Percentiles rank a stretch among this genome's conserved stretches.
phyloP scores from a whole-genome alignment of 2,329 filamentous ascomycete genomes.

The Paradendryphiella salina region DNA sequence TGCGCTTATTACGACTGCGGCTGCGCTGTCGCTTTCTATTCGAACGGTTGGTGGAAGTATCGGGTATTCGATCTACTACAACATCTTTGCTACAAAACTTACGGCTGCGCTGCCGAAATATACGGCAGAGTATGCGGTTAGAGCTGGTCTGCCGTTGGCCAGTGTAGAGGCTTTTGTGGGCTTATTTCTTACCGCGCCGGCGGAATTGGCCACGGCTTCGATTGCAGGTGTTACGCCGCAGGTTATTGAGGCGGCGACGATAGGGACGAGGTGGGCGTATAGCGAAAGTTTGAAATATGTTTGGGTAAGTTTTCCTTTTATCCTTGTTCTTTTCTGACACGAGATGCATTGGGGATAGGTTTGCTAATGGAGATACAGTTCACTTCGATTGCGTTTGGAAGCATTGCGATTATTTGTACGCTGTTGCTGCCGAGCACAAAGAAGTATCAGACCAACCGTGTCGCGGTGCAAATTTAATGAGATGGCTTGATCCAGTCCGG shows the following conservation, averaged over 20 bases:
- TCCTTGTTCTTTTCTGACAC: not conserved
- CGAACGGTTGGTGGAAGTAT: slow-evolving; percentile 48
- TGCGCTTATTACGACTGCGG: slow-evolving; percentile 41
- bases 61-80: slow-evolving; percentile 45
- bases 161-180: slow-evolving; percentile 45
- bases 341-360: not conserved
- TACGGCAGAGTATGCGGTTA: slow-evolving; percentile 36
- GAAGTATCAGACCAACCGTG: slow-evolving; percentile 41
- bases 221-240: slow-evolving; percentile 34
- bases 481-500: no score
- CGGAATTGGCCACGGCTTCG: slow-evolving; percentile 16
- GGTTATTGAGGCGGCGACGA: slow-evolving; percentile 32
- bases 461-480: slow-evolving; percentile 35
- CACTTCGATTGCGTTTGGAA: slow-evolving; percentile 39
- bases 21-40: slow-evolving; percentile 52
- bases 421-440: slow-evolving; percentile 36
- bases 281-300: slow-evolving; percentile 40
- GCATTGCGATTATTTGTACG: slow-evolving; percentile 37
- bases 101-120: slow-evolving; percentile 30
- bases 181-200: slow-evolving; percentile 33
- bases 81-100: slow-evolving; percentile 41
- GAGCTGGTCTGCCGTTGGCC: slow-evolving; percentile 45
- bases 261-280: slow-evolving; percentile 37
- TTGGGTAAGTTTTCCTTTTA: slow-evolving; percentile 19
- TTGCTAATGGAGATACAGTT: slow-evolving; percentile 1